Evolutionary conservation across 768 basidiomycete species (phyloP), one percentile per base, ranked within the genome.

Genomic region (Suillus subaureus): DNA sequence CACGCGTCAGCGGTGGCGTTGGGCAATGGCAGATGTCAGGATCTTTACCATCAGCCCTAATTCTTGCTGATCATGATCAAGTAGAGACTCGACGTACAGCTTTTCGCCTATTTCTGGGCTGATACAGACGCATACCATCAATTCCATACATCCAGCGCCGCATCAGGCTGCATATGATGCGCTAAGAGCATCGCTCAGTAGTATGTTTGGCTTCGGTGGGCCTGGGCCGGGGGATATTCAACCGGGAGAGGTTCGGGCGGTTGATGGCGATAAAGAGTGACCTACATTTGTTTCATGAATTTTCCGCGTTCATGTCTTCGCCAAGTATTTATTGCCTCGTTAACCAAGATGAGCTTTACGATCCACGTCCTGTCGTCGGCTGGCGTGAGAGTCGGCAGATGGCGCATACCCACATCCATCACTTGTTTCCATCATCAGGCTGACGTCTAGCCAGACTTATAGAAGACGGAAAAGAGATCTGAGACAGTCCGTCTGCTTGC

Each of bases 101-200:
- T 93, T 93, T 74, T 92, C 91, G 2, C 89, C 90, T 0, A 61
- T 77, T 28, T 84, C 85, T 0, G 92, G 90, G 6, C 82, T 88
- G 49, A 87, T 94, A 63, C 76, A 86, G 57, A 70, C 80, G 57
- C 92, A 94, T 71, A 79, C 79, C 56, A 80, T 94, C 58, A 85
- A 93, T 72, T 89, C 88, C n/a, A 93, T 94, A 56, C 84, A 88
- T 54, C 92, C 92, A 0, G 88, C 89, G 1, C 92, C 92, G 4
- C 90, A 91, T 70, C 81, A 86, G 58, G 84, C 88, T 0, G 89
- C 89, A 3, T 92, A 89, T 70, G 86, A 90, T 63, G 83, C 88
- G 3, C 78, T 92, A 1, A 79, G 83, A 21, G 69, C 72, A 9
- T 75, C 75, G 21, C 66, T 82, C 13, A 67, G 63, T 45, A 69